Evolutionary conservation across 345 rosid species (phyloP).

Genomic region (Rubroshorea leprosula): DNA sequence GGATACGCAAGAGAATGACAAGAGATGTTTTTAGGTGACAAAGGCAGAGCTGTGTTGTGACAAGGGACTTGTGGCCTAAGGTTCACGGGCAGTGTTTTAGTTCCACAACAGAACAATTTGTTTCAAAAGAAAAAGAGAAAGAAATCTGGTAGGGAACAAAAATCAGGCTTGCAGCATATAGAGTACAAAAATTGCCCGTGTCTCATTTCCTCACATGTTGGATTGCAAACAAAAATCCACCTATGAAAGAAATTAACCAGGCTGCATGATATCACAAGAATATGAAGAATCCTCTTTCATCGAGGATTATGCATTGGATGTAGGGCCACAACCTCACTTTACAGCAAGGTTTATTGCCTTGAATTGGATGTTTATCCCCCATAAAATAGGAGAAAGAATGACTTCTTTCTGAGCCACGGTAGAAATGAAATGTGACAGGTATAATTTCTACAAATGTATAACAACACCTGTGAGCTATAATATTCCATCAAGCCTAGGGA

Average conservation of each 20-base stretch:
- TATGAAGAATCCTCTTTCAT: constrained; percentile 3
- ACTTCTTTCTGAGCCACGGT: not conserved
- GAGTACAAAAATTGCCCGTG: constrained; percentile 8
- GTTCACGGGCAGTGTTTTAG: constrained; percentile 44
- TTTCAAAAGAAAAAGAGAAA: constrained; percentile 6
- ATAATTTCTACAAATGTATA: too few relatives aligned
- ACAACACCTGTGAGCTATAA: too few relatives aligned
- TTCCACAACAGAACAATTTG: constrained; percentile 18
- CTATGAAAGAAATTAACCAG: not conserved
- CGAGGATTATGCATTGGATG: not conserved
- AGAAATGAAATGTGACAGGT: not conserved
- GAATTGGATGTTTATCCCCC: constrained; percentile 18
- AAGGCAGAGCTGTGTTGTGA: constrained; percentile 21
- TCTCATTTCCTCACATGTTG: constrained; percentile 32
- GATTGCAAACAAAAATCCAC: constrained; percentile 21
- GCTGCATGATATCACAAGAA: constrained; percentile 6
- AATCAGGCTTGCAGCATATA: not conserved
- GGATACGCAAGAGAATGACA: constrained; percentile 17
- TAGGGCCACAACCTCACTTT: constrained; percentile 9
- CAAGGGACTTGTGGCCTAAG: constrained; percentile 30
- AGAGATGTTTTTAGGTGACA: constrained; percentile 16
- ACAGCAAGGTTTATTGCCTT: constrained; percentile 12
- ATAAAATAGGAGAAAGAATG: constrained; percentile 19
- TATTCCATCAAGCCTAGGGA: too few relatives aligned
- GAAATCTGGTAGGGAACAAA: too few relatives aligned